Percentiles rank a stretch among this genome's conserved stretches.
phyloP scores from a whole-genome alignment of 768 basidiomycete genomes.

The Kwoniella sp. region DNA sequence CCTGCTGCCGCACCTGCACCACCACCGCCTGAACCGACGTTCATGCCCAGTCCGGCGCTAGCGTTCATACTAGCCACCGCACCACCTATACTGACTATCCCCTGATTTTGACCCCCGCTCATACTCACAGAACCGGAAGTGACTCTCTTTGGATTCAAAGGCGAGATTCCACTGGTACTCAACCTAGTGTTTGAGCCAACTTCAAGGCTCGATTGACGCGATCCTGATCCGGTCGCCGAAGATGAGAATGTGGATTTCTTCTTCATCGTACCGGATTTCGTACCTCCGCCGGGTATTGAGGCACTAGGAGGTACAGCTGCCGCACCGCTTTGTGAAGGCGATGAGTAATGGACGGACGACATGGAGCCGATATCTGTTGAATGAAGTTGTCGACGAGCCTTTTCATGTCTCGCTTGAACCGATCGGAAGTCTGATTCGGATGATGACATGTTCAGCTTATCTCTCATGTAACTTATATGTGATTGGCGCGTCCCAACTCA shows the following conservation, averaged over 20 bases:
- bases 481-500: conserved; percentile 24
- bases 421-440: conserved; percentile 69
- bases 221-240: conserved; percentile 9
- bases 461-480: too few species aligned
- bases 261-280: conserved; percentile 33
- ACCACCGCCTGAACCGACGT: not conserved
- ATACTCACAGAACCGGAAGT: conserved; percentile 14
- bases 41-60: conserved; percentile 20
- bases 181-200: not conserved
- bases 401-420: conserved; percentile 88
- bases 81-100: conserved; percentile 38
- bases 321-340: conserved; percentile 45
- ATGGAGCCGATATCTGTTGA: conserved; percentile 40
- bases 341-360: conserved; percentile 44
- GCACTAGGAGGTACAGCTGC: conserved; percentile 23
- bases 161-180: conserved; percentile 36
- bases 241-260: conserved; percentile 29
- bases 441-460: too few species aligned
- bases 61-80: conserved; percentile 51
- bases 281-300: conserved; percentile 18
- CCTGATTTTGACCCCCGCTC: conserved; percentile 11
- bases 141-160: conserved; percentile 49
- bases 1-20: not conserved
- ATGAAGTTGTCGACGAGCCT: conserved; percentile 77
- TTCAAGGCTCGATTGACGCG: conserved; percentile 14